Base-by-base conservation (phyloP, 75 land plant genomes). In the Selaginella tamariscina region DNA sequence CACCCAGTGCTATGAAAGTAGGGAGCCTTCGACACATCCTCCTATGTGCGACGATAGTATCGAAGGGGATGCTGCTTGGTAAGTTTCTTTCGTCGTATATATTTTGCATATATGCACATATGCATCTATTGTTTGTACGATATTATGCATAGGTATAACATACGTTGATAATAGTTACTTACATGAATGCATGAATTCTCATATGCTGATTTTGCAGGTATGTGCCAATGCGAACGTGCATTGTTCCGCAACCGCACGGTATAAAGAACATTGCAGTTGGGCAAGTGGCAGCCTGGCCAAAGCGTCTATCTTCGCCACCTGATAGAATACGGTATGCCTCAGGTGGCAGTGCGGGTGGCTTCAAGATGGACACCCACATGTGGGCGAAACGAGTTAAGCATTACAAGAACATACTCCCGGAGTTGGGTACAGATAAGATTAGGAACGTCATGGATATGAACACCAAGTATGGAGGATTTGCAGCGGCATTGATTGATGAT, bases 361-460 rank as follows among this genome's bases (percentile, higher is more conserved):
- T 90, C 68, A 85, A 78, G 67, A 76, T 78, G 32, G 96, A 90
- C 74, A 75, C 81, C 60, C 67, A 69, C 22, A 68, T 81, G 31
- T 90, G 92, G 96, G 73, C 79, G 56, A 65, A 64, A 29, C 68
- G 84, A 23, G 77, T 81, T 15, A 69, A 78, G 69, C 83, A 88
- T 70, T 90, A 90, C 82, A 90, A 88, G 69, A 83, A 64, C 27
- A 54, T 90, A 54, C 72, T 83, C 5, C 84, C 86, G 24, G 84
- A 79, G 33, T 69, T 90, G 28, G 80, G 81, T 30, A 78, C 81
- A 9, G 76, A 79, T 23, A 81, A 79, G 70, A 83, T 90, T 5
- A 68, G 96, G 54, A 90, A 90, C 69, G 84, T 88, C n/a, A 88
- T 90, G 96, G 96, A 90, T 66, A 88, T 90, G 96, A 88, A 90